Conservation (phyloP, 768 basidiomycete species). For the Omphalotus guepiniiformis region DNA sequence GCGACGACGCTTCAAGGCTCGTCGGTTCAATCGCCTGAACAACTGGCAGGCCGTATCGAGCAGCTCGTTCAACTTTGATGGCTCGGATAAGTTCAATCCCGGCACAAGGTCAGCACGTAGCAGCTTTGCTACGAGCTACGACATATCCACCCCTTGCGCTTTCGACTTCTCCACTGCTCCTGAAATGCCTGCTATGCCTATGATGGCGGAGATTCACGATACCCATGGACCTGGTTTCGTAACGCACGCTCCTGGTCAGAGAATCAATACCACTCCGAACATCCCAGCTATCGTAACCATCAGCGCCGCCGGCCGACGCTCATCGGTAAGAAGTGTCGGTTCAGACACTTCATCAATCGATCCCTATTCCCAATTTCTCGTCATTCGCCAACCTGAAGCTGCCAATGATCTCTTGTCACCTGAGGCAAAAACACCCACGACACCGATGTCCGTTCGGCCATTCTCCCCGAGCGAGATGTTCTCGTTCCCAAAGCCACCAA, state of each 20-base stretch:
- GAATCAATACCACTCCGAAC: neutral
- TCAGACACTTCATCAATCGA: constrained; percentile 35
- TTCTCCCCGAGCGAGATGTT: constrained; percentile 67
- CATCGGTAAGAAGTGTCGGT: constrained; percentile 37
- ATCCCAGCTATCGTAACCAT: constrained; percentile 10
- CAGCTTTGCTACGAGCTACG: constrained; percentile 63
- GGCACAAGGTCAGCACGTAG: constrained; percentile 40
- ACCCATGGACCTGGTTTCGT: constrained; percentile 11
- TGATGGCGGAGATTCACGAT: constrained; percentile 52
- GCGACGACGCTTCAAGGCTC: constrained; percentile 41
- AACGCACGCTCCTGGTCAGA: constrained; percentile 1
- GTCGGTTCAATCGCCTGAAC: constrained; percentile 37
- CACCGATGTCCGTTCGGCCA: constrained; percentile 61
- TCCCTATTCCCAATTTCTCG: constrained; percentile 35
- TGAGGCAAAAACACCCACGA: too few species aligned
- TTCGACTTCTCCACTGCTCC: constrained; percentile 14
- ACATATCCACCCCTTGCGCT: constrained; percentile 14
- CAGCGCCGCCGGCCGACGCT: constrained; percentile 19
- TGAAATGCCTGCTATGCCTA: constrained; percentile 38
- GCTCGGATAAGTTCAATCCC: neutral
- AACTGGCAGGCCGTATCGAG: constrained; percentile 38
- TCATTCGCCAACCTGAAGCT: constrained; percentile 20
- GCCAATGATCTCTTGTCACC: constrained; percentile 8
- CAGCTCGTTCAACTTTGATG: neutral
- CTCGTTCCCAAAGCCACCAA: constrained; percentile 63